Conservation (phyloP, 2,329 filamentous ascomycete species). For the Fusarium scirpi region DNA sequence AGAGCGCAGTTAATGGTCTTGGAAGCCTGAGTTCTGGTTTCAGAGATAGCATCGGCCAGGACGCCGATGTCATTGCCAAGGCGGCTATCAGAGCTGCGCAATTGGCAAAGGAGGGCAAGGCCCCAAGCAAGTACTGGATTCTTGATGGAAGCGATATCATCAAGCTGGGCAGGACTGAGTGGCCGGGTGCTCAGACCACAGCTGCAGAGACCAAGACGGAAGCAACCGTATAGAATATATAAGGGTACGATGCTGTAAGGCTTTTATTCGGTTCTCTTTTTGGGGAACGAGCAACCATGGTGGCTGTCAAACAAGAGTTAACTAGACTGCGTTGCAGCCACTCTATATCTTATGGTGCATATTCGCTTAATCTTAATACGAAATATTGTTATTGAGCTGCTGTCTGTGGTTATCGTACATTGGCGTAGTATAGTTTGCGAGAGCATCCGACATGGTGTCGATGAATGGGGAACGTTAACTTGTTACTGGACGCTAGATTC, state of each 20-base stretch:
- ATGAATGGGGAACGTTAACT: neutral
- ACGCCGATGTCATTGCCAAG: conserved; percentile 76
- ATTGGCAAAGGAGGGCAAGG: conserved; percentile 69
- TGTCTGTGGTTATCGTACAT: neutral
- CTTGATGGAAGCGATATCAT: conserved; percentile 72
- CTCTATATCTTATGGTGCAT: neutral
- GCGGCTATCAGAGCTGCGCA: conserved; percentile 72
- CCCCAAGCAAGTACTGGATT: conserved; percentile 71
- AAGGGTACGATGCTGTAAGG: neutral
- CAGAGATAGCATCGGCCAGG: conserved; percentile 78
- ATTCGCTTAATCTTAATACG: neutral
- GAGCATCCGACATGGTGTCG: neutral
- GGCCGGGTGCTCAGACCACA: conserved; percentile 52
- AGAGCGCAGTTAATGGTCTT: conserved; percentile 66
- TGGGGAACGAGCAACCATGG: neutral
- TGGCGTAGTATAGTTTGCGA: neutral
- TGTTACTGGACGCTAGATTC: neutral
- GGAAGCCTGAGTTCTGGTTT: conserved; percentile 65
- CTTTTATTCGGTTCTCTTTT: neutral
- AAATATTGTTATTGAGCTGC: neutral
- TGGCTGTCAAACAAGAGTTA: neutral
- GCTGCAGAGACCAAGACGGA: conserved; percentile 20
- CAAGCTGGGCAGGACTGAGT: conserved; percentile 72
- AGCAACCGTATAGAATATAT: neutral
- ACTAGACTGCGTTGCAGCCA: neutral